Evolutionary conservation across 139 green algal genomes (phyloP).

Genomic region (Chlorella sp.): DNA sequence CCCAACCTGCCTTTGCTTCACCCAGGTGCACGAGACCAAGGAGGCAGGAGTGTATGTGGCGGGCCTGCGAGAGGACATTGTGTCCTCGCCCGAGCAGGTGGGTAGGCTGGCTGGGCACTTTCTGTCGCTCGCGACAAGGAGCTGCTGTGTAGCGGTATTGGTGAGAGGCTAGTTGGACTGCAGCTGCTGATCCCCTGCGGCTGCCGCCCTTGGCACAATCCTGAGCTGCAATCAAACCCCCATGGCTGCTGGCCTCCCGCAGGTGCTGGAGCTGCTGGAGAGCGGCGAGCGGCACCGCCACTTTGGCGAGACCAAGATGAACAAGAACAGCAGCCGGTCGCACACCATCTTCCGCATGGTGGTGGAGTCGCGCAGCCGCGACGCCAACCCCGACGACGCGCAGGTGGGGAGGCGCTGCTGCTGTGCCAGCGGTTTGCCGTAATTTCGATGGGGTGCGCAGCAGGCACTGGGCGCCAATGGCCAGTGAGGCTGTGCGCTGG

Average conservation of each 20-base stretch:
- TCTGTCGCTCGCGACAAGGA: too few relatives aligned
- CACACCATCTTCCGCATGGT: constrained; percentile 99
- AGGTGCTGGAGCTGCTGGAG: constrained; percentile 85
- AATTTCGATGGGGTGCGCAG: too few relatives aligned
- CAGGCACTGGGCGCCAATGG: too few relatives aligned
- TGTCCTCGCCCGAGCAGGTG: constrained; percentile 82
- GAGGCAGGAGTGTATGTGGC: constrained; percentile 90
- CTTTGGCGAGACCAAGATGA: constrained; percentile 97
- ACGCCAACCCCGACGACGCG: constrained; percentile 36
- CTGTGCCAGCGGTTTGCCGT: too few relatives aligned
- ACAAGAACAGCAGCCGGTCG: constrained; percentile 84
- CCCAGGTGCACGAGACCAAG: constrained; percentile 79
- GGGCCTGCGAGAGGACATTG: constrained; percentile 94
- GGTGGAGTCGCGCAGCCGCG: constrained; percentile 71
- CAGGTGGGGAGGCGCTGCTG: constrained; percentile 1
- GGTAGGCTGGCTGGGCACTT: neutral
- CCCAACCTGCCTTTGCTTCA: too few relatives aligned
- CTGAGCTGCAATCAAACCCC: too few relatives aligned
- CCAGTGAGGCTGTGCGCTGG: neutral
- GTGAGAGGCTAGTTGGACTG: too few relatives aligned
- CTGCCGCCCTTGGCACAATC: too few relatives aligned
- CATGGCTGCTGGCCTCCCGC: neutral
- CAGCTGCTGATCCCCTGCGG: too few relatives aligned
- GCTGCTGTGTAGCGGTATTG: too few relatives aligned
- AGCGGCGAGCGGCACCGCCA: constrained; percentile 81